phyloP scores from a whole-genome alignment of 805 yeast species.

The Candida ovalis region DNA sequence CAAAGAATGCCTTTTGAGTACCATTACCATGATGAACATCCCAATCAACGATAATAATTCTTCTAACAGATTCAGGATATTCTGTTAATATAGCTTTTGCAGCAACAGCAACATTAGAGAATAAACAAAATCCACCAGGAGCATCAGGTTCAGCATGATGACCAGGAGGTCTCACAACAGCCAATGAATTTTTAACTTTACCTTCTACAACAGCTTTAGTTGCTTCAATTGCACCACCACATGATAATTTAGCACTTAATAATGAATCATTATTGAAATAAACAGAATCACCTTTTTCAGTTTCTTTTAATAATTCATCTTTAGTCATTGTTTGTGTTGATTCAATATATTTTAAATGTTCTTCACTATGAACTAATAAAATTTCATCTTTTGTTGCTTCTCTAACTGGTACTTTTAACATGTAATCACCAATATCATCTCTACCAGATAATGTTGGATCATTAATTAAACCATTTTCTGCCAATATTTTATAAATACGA shows the following conservation, averaged over 20 bases:
- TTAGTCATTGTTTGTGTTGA: conserved; percentile 75
- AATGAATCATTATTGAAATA: conserved; percentile 90
- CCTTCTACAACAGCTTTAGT: conserved; percentile 95
- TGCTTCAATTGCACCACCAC: conserved; percentile 97
- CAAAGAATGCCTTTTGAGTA: conserved; percentile 85
- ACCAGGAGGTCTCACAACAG: conserved; percentile 98
- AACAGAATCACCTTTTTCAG: conserved; percentile 91
- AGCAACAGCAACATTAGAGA: conserved; percentile 96
- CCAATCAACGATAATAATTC: conserved; percentile 89
- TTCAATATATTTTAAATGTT: conserved; percentile 71
- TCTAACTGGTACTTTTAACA: conserved; percentile 86
- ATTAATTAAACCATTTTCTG: conserved; percentile 85
- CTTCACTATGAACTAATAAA: conserved; percentile 76
- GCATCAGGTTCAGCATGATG: conserved; percentile 98
- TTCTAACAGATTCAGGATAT: conserved; percentile 85
- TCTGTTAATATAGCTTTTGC: conserved; percentile 76
- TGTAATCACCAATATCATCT: conserved; percentile 76
- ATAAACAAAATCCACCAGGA: conserved; percentile 96
- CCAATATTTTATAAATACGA: conserved; percentile 86
- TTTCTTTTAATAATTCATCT: conserved; percentile 71
- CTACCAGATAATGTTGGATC: conserved; percentile 72
- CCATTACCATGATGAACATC: conserved; percentile 99
- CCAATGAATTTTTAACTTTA: conserved; percentile 83
- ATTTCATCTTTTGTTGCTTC: conserved; percentile 88
- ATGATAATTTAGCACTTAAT: conserved; percentile 82